These are phyloP conservation scores for Neurospora sp. DNA, from an alignment of 495 filamentous ascomycete species.

Conservation along the genomic window DNA sequence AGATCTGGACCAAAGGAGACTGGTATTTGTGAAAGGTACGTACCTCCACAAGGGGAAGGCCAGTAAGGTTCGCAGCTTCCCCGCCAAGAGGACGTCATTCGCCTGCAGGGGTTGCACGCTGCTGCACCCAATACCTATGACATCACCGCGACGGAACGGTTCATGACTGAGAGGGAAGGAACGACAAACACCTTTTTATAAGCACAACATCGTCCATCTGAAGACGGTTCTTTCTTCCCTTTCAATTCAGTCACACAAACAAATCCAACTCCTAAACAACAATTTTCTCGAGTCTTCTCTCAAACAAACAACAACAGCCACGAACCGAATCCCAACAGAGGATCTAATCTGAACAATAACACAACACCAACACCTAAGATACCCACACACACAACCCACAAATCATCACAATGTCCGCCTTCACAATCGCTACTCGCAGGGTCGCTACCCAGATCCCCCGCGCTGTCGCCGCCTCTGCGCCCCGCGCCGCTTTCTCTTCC, in stretches of 20 bases:
- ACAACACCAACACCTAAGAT: not conserved
- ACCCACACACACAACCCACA: slow-evolving; percentile 4
- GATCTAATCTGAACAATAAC: not conserved
- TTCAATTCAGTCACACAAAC: not conserved
- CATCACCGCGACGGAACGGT: slow-evolving; percentile 17
- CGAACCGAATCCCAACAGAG: not conserved
- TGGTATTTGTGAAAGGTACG: not conserved
- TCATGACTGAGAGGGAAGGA: not conserved
- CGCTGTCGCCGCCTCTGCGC: slow-evolving; percentile 11
- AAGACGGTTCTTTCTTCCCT: not conserved
- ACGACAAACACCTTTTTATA: not conserved
- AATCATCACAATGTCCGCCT: slow-evolving; percentile 37
- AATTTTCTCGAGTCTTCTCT: not conserved
- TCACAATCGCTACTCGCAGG: slow-evolving; percentile 31
- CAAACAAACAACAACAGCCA: not conserved
- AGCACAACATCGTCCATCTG: not conserved
- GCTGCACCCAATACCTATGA: slow-evolving; percentile 12
- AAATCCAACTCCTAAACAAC: not conserved
- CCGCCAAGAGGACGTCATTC: slow-evolving; percentile 7
- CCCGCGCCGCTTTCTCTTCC: slow-evolving; percentile 35
- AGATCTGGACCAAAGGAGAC: not conserved
- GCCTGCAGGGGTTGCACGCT: not conserved
- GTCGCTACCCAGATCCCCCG: slow-evolving; percentile 20
- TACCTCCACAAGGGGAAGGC: not conserved
- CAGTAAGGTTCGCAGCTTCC: not conserved